Evolutionary conservation across 2,329 filamentous ascomycete genomes (phyloP).

Genomic region (Fusarium sp.): DNA sequence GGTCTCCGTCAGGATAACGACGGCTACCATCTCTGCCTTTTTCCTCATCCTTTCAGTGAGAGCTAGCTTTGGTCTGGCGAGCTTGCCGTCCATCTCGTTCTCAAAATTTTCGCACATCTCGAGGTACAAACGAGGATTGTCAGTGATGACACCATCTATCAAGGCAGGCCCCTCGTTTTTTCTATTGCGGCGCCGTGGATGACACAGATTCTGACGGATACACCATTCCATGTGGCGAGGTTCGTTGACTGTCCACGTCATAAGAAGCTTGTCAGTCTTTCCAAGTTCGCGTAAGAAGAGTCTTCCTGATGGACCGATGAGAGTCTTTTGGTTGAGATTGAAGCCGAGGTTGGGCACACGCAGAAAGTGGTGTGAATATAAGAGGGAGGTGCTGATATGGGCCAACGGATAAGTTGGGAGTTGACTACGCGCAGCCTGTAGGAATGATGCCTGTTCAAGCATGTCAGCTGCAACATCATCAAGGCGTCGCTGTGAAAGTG

Average conservation of each 20-base stretch:
- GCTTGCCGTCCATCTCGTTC: conserved; percentile 48
- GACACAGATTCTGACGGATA: conserved; percentile 56
- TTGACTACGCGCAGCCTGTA: conserved; percentile 69
- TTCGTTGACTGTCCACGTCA: conserved; percentile 90
- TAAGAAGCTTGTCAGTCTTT: conserved; percentile 65
- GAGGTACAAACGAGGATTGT: conserved; percentile 77
- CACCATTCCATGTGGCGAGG: conserved; percentile 84
- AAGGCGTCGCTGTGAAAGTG: background rate
- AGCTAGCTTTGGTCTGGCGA: conserved; percentile 7
- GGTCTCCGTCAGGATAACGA: conserved; percentile 33
- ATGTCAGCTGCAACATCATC: conserved; percentile 5
- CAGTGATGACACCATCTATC: conserved; percentile 86
- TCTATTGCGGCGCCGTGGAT: conserved; percentile 46
- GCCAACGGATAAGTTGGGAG: conserved; percentile 72
- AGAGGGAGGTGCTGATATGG: conserved; percentile 74
- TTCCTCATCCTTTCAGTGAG: conserved; percentile 24
- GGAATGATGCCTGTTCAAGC: conserved; percentile 68
- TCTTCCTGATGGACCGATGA: conserved; percentile 74
- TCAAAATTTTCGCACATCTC: conserved; percentile 63
- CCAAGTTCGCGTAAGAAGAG: conserved; percentile 72
- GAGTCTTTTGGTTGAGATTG: conserved; percentile 76
- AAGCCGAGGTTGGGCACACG: conserved; percentile 73
- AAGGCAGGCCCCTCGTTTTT: conserved; percentile 24
- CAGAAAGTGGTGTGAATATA: conserved; percentile 79
- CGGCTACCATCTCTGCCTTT: conserved; percentile 28